Percentiles rank a stretch among this genome's conserved stretches.
phyloP scores from a whole-genome alignment of 768 basidiomycete species.

The Lactifluus subvellereus region DNA sequence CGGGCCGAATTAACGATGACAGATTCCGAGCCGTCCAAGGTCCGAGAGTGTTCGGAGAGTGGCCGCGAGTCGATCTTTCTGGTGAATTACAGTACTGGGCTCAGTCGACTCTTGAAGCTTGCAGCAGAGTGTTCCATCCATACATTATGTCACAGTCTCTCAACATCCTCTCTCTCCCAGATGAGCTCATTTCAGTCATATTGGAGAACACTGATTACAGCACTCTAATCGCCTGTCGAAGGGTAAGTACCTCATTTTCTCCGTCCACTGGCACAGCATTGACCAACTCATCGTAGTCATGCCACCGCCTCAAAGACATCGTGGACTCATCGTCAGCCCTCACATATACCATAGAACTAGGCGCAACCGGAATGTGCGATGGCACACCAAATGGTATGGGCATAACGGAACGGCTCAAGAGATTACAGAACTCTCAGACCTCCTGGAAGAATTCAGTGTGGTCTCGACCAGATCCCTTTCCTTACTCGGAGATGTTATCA shows the following conservation, averaged over 20 bases:
- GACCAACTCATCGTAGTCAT: neutral
- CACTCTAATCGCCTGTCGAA: neutral
- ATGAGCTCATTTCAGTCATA: conserved; percentile 2
- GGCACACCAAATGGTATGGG: neutral
- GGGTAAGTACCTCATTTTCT: neutral
- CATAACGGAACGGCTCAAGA: neutral
- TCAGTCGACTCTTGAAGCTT: too few species aligned
- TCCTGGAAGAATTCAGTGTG: neutral
- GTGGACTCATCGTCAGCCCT: too few species aligned
- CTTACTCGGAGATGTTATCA: neutral
- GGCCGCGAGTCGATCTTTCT: too few species aligned
- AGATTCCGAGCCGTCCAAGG: too few species aligned
- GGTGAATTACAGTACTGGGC: too few species aligned
- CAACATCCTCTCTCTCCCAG: neutral
- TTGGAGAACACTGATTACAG: neutral
- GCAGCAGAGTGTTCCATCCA: too few species aligned
- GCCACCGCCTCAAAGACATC: neutral
- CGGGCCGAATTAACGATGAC: too few species aligned
- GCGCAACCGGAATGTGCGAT: too few species aligned
- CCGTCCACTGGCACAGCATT: neutral
- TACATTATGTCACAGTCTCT: too few species aligned
- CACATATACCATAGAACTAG: too few species aligned
- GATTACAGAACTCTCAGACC: neutral
- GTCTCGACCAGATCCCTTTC: neutral
- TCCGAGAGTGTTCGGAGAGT: too few species aligned